A percentile compares a stretch with the other conserved stretches of the same genome.
Evolutionary conservation across 306 rosid genomes (phyloP).

Genomic region (Vigna reflexopilosa): DNA sequence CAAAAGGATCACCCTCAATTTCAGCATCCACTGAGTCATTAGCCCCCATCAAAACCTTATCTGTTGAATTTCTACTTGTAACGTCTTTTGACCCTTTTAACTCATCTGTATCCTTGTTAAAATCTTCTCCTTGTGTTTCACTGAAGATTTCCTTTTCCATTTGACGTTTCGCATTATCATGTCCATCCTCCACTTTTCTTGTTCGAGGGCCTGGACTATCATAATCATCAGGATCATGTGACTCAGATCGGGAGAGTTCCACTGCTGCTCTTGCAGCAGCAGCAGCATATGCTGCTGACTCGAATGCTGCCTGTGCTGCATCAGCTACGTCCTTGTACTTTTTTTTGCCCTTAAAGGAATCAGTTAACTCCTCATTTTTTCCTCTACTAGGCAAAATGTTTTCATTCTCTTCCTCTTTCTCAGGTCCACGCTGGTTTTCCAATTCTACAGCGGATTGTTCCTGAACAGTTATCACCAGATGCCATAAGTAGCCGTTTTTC

Average conservation of each 20-base stretch:
- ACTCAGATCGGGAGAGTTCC: constrained; percentile 69
- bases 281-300: constrained; percentile 90
- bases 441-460: constrained; percentile 45
- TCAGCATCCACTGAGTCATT: constrained; percentile 29
- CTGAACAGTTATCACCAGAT: constrained; percentile 52
- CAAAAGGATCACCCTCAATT: constrained; percentile 39
- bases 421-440: constrained; percentile 47
- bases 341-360: constrained; percentile 52
- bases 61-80: constrained; percentile 51
- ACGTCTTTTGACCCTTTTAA: constrained; percentile 43
- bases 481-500: constrained; percentile 25
- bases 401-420: constrained; percentile 38
- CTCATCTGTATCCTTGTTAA: constrained; percentile 34
- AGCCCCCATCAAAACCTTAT: constrained; percentile 41
- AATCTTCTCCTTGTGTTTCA: constrained; percentile 42
- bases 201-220: constrained; percentile 43
- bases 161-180: constrained; percentile 41
- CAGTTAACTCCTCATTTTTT: constrained; percentile 52
- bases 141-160: constrained; percentile 39
- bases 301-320: constrained; percentile 98
- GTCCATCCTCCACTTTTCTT: constrained; percentile 42
- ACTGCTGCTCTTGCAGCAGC: constrained; percentile 90
- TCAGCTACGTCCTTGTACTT: constrained; percentile 80
- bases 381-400: constrained; percentile 45
- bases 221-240: constrained; percentile 65